Percentiles rank a stretch among this genome's conserved stretches.
Evolutionary conservation across 768 basidiomycete species (phyloP).

Genomic region (Hemileccinum impolitum): DNA sequence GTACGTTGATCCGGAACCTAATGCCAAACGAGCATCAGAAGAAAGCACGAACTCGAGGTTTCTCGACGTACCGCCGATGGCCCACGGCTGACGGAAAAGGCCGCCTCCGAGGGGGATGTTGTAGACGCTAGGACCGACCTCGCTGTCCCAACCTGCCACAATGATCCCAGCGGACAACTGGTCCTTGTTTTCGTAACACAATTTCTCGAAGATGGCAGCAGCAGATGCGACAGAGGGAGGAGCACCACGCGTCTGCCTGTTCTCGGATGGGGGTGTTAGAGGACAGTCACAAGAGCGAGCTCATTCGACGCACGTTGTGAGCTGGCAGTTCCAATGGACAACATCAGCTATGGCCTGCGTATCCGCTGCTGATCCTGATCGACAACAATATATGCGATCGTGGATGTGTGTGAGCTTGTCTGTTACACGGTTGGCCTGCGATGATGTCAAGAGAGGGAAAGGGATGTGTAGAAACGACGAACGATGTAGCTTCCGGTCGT

Average conservation of each 20-base stretch:
- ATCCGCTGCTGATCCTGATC: slow-evolving; percentile 96
- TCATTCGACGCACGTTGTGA: slow-evolving; percentile 54
- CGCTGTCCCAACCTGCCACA: slow-evolving; percentile 96
- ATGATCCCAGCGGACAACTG: slow-evolving; percentile 88
- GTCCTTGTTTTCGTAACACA: slow-evolving; percentile 96
- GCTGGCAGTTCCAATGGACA: slow-evolving; percentile 79
- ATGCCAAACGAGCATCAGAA: neutral
- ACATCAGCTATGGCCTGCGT: slow-evolving; percentile 95
- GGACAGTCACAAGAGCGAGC: neutral
- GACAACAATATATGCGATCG: slow-evolving; percentile 98
- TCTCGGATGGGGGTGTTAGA: slow-evolving; percentile 4
- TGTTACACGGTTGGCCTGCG: slow-evolving; percentile 93
- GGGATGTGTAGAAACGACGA: slow-evolving; percentile 24
- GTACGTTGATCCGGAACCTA: slow-evolving; percentile 94
- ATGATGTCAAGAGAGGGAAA: neutral
- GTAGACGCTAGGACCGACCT: slow-evolving; percentile 88
- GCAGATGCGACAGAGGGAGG: slow-evolving; percentile 80
- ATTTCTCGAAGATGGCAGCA: slow-evolving; percentile 76
- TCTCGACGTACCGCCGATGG: slow-evolving; percentile 78
- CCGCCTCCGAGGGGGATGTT: slow-evolving; percentile 97
- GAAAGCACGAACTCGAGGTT: neutral
- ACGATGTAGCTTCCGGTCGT: slow-evolving; percentile 97
- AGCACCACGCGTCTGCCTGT: slow-evolving; percentile 54
- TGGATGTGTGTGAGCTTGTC: slow-evolving; percentile 97
- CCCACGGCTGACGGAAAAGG: slow-evolving; percentile 96